phyloP scores from a whole-genome alignment of 192 early-diverging fungal species.

The Spizellomyces sp. region DNA sequence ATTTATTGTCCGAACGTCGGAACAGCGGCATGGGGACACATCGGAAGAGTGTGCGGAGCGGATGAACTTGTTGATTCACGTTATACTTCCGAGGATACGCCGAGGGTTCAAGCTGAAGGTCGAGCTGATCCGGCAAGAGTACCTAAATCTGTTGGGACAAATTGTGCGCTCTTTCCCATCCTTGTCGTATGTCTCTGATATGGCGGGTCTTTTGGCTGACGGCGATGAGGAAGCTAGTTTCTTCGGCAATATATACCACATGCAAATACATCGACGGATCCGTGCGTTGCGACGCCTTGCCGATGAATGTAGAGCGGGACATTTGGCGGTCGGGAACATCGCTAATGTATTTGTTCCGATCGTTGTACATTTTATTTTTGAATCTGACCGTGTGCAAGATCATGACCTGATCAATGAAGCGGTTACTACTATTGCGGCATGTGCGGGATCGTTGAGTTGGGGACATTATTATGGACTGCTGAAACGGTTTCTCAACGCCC shows the following conservation, averaged over 20 bases:
- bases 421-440: slow-evolving; percentile 71
- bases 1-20: slow-evolving; percentile 51
- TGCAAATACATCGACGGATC: slow-evolving; percentile 92
- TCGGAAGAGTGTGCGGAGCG: not conserved
- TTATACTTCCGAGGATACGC: slow-evolving; percentile 75
- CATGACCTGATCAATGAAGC: slow-evolving; percentile 84
- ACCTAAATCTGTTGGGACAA: slow-evolving; percentile 62
- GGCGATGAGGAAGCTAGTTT: slow-evolving; percentile 92
- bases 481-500: slow-evolving; percentile 69
- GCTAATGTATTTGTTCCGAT: slow-evolving; percentile 82
- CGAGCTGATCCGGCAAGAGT: slow-evolving; percentile 72
- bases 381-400: slow-evolving; percentile 64
- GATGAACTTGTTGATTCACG: slow-evolving; percentile 50
- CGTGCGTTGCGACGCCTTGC: slow-evolving; percentile 77
- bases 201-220: slow-evolving; percentile 64
- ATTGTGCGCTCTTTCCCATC: slow-evolving; percentile 65
- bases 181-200: slow-evolving; percentile 61
- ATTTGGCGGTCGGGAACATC: slow-evolving; percentile 53
- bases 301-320: slow-evolving; percentile 42
- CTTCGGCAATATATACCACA: slow-evolving; percentile 93
- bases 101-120: slow-evolving; percentile 55
- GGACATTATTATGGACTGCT: slow-evolving; percentile 77
- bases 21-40: not conserved
- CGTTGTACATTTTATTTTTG: slow-evolving; percentile 85
- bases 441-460: slow-evolving; percentile 79